These are phyloP conservation scores for Neurospora sp. DNA, from an alignment of 495 filamentous ascomycete species.

Conservation along the genomic window DNA sequence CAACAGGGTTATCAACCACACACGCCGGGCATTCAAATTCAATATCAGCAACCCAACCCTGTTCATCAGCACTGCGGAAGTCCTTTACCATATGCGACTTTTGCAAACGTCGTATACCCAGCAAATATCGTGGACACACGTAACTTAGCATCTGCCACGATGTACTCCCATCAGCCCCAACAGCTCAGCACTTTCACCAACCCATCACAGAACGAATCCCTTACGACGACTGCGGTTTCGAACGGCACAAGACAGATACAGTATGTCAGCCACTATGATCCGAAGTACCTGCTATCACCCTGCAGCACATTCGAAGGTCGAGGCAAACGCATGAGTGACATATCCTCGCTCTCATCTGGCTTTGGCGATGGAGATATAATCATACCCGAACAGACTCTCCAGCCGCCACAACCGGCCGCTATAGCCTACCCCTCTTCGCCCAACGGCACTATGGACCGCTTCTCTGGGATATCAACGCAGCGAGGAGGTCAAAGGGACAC, in stretches of 20 bases:
- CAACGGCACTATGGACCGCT: constrained; percentile 17
- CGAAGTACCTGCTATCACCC: background rate
- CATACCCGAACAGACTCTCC: constrained; percentile 11
- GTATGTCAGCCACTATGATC: background rate
- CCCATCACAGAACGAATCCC: background rate
- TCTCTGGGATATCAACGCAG: constrained; percentile 29
- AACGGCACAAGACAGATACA: background rate
- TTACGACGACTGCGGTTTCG: background rate
- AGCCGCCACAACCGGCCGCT: constrained; percentile 7
- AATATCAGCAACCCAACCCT: background rate
- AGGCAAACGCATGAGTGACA: constrained; percentile 16
- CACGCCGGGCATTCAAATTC: background rate
- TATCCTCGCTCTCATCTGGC: constrained; percentile 45
- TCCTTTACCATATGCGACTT: background rate
- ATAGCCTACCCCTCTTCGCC: constrained; percentile 1
- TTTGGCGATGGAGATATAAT: constrained; percentile 44
- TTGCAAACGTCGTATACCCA: background rate
- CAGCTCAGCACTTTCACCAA: background rate
- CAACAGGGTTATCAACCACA: background rate
- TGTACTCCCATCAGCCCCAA: background rate
- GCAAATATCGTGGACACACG: background rate
- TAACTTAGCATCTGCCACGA: background rate
- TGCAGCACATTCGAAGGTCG: background rate
- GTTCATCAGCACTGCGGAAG: background rate
- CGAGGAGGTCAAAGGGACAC: constrained; percentile 23